Conservation (phyloP, 2,329 filamentous ascomycete genomes). For the Penicillium hordei region DNA sequence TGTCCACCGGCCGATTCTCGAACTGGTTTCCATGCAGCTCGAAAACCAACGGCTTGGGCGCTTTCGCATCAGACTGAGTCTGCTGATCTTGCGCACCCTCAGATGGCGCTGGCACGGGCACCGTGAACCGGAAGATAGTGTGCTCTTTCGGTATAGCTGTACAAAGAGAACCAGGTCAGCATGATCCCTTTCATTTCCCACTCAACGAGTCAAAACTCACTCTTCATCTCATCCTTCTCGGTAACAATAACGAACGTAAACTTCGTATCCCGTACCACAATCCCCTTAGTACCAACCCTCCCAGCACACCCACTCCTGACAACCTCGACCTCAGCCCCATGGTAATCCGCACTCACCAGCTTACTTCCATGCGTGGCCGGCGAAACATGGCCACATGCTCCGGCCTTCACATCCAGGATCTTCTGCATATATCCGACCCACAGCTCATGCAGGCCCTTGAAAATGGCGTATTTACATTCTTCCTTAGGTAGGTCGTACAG, state of each 20-base stretch:
- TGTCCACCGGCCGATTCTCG: constrained; percentile 75
- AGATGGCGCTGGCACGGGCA: constrained; percentile 52
- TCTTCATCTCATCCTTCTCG: constrained; percentile 66
- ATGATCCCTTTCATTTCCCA: background rate
- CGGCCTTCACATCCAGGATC: constrained; percentile 62
- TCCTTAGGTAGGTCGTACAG: constrained; percentile 72
- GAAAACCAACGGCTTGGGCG: constrained; percentile 58
- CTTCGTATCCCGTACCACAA: constrained; percentile 84
- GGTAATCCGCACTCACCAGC: constrained; percentile 82
- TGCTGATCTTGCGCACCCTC: constrained; percentile 15
- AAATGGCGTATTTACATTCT: constrained; percentile 71
- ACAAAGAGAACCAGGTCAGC: background rate
- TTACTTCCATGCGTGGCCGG: constrained; percentile 57
- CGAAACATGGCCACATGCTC: constrained; percentile 48
- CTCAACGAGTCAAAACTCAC: constrained; percentile 37
- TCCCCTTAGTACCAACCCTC: constrained; percentile 78
- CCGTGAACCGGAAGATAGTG: constrained; percentile 75
- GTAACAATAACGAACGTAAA: constrained; percentile 86
- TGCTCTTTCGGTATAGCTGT: constrained; percentile 81
- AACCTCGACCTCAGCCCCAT: constrained; percentile 81
- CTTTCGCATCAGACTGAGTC: constrained; percentile 35
- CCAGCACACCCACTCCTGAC: constrained; percentile 77
- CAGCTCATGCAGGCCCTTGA: constrained; percentile 71
- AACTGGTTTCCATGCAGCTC: constrained; percentile 89
- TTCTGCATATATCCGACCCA: constrained; percentile 88